Base-by-base conservation (phyloP, 2,329 filamentous ascomycete genomes). In the Botrytis deweyae region DNA sequence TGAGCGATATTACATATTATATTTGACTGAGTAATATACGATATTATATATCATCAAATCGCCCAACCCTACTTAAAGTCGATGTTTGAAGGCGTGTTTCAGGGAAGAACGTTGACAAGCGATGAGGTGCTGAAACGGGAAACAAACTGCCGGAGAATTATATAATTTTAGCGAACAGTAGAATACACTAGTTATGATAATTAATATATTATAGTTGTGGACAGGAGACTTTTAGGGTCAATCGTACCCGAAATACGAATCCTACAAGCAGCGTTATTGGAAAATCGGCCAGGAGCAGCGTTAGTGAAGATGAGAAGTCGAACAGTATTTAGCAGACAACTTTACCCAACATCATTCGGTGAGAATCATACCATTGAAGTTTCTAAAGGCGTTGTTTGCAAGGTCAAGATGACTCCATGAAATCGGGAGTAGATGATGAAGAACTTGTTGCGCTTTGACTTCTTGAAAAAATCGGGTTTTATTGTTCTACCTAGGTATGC, bases 401-500 rank as follows among this genome's bases (percentile, higher is more conserved):
- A 44, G n/a, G 10, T 44, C 16, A 42, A 22, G 8, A 22, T 29
- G 40, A 16, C n/a, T 22, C 25, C 8, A 29, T 33, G 29, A 49
- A 20, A 44, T 67, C 16, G 22, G 12, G 22, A 38, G 36, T 10
- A 33, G 40, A 40, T 40, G 18, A 29, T 29, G 25, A 29, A n/a
- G 8, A 16, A 12, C 46, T 44, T 58, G 1, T 29, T 58, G 18
- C 6, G 25, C 36, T 55, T 29, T 42, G 18, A 22, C 5, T 68
- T 58, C 9, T 58, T 68, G 4, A 10, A 67, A 55, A 67, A 4
- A 33, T 58, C 36, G 25, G 20, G 29, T 42, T 68, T 22, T 22
- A 68, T n/a, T 68, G 49, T 58, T 67, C 49, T 33, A 49, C 46
- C 46, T 49, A 49, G 46, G 46, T 49, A 68, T 20, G 40, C 33